Conservation (phyloP, 164 flowering plant genomes). For the Chimonanthus salicifolius region DNA sequence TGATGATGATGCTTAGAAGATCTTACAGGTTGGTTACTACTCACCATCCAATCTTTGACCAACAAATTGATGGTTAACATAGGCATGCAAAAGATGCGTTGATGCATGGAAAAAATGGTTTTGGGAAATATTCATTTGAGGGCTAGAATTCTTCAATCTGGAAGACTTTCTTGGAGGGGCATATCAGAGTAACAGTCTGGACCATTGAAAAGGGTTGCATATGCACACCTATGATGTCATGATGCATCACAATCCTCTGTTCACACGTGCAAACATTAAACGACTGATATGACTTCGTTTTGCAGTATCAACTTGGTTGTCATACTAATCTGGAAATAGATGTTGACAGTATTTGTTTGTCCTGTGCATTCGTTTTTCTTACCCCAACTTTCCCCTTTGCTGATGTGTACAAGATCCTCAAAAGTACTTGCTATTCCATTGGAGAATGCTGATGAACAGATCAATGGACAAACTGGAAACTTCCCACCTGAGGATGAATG, state of each 20-base stretch:
- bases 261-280: background rate
- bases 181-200: background rate
- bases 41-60: background rate
- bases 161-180: background rate
- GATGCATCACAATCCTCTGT: background rate
- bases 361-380: no score
- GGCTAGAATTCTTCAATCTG: background rate
- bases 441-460: constrained; percentile 34
- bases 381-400: constrained; percentile 7
- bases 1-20: background rate
- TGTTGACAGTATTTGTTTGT: no score
- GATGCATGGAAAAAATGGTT: background rate
- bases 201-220: background rate
- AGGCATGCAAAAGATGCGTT: background rate
- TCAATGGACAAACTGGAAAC: constrained; percentile 33
- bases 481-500: constrained; percentile 44
- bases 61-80: background rate
- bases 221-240: background rate
- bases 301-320: no score
- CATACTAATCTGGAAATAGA: no score
- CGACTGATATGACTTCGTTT: no score
- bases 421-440: constrained; percentile 41
- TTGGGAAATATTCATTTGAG: background rate
- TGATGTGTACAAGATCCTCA: constrained; percentile 38
- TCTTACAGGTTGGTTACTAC: background rate